Evolutionary conservation across 2,329 filamentous ascomycete species (phyloP).

Genomic region (Dactylellina drechsleri): DNA sequence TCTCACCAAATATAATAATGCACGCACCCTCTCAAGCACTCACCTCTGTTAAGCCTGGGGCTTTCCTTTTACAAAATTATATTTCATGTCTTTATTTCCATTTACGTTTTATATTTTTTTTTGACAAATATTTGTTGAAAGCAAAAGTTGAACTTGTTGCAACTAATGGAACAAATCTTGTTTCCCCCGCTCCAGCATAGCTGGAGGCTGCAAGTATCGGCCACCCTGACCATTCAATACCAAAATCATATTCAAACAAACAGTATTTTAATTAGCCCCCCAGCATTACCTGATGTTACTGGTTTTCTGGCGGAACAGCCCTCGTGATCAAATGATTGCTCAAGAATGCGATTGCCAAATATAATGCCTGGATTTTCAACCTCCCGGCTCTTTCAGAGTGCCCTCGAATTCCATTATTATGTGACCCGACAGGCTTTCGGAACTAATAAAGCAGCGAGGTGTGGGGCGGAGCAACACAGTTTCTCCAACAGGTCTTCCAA

Average conservation of each 20-base stretch:
- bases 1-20: slow-evolving; percentile 23
- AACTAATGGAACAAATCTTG: background rate
- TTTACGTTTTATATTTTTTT: no score
- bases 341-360: slow-evolving; percentile 19
- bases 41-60: slow-evolving; percentile 15
- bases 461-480: slow-evolving; percentile 54
- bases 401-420: slow-evolving; percentile 9
- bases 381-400: slow-evolving; percentile 7
- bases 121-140: slow-evolving; percentile 15
- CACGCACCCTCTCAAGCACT: slow-evolving; percentile 6
- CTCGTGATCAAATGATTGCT: slow-evolving; percentile 33
- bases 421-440: slow-evolving; percentile 28
- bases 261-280: slow-evolving; percentile 11
- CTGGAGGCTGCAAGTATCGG: slow-evolving; percentile 8
- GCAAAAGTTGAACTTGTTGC: slow-evolving; percentile 25
- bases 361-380: slow-evolving; percentile 6
- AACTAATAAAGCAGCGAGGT: slow-evolving; percentile 37
- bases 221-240: slow-evolving; percentile 14
- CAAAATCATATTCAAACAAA: slow-evolving; percentile 27
- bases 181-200: slow-evolving; percentile 12
- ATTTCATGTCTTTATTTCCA: no score
- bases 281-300: slow-evolving; percentile 38
- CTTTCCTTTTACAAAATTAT: slow-evolving; percentile 1
- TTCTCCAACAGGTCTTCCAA: slow-evolving; percentile 52
- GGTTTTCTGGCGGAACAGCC: slow-evolving; percentile 27